These are phyloP conservation scores for Solanum clarkiae DNA, from an alignment of 257 asterid genomes.

Conservation along the genomic window DNA sequence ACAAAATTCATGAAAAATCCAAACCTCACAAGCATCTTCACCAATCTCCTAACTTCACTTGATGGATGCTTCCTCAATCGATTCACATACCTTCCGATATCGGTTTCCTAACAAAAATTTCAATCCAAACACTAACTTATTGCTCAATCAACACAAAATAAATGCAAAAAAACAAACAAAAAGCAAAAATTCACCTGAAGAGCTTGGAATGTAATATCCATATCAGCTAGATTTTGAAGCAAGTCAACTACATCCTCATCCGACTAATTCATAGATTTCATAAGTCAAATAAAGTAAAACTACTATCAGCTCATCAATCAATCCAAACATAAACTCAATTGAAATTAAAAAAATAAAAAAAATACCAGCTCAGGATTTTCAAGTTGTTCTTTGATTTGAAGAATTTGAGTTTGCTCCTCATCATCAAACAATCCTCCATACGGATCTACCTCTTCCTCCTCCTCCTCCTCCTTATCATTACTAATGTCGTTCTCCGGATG, in stretches of 20 bases:
- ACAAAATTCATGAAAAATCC: not conserved
- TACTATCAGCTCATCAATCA: not conserved
- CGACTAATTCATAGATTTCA: conserved; percentile 20
- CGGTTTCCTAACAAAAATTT: conserved; percentile 46
- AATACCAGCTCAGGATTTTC: conserved; percentile 68
- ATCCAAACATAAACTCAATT: not conserved
- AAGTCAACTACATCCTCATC: conserved; percentile 66
- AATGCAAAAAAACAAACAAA: not conserved
- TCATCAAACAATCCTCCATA: conserved; percentile 57
- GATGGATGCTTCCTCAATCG: conserved; percentile 78
- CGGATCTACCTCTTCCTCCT: conserved; percentile 46
- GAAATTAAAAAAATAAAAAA: not conserved
- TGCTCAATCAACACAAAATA: not conserved
- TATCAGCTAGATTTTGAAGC: conserved; percentile 68
- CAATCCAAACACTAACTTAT: not conserved
- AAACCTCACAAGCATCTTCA: conserved; percentile 88
- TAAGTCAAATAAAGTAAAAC: not conserved
- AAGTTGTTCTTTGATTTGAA: conserved; percentile 63
- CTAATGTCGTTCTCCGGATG: conserved; percentile 5
- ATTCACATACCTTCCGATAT: conserved; percentile 86
- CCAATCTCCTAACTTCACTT: conserved; percentile 64
- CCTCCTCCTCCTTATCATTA: conserved; percentile 11
- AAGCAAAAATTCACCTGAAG: conserved; percentile 33
- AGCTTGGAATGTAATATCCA: conserved; percentile 83
- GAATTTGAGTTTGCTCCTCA: conserved; percentile 54